Evolutionary conservation across 345 rosid genomes (phyloP).

Genomic region (Salix dunnii): DNA sequence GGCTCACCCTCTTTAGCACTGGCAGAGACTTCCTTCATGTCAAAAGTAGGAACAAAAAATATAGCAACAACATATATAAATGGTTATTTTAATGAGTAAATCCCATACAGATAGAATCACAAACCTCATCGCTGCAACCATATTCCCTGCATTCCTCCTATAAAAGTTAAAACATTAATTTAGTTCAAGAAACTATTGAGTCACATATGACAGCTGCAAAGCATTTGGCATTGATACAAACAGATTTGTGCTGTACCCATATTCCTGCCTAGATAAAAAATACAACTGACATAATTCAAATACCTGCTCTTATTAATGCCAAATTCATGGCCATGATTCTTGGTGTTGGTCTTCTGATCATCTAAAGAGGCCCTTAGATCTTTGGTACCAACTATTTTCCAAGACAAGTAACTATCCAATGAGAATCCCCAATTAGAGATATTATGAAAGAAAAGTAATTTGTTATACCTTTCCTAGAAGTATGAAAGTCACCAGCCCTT

Average conservation of each 20-base stretch:
- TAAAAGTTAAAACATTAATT: slow-evolving; percentile 2
- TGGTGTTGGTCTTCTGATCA: slow-evolving; percentile 30
- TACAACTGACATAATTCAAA: slow-evolving; percentile 1
- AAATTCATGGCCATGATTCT: slow-evolving; percentile 36
- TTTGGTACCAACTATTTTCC: slow-evolving; percentile 25
- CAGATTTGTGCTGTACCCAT: neutral
- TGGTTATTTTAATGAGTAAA: neutral
- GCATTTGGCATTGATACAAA: neutral
- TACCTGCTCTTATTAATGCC: slow-evolving; percentile 44
- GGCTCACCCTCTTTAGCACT: slow-evolving; percentile 28
- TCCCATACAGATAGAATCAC: slow-evolving; percentile 1
- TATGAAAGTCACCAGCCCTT: neutral
- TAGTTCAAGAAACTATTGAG: neutral
- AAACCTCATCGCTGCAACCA: slow-evolving; percentile 36
- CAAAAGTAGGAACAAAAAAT: slow-evolving; percentile 15
- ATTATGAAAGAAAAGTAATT: neutral
- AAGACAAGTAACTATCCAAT: slow-evolving; percentile 24
- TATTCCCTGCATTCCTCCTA: slow-evolving; percentile 26
- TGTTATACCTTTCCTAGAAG: neutral
- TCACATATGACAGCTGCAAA: neutral
- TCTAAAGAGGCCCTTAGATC: slow-evolving; percentile 20
- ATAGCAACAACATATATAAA: neutral
- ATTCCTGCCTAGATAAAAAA: slow-evolving; percentile 7
- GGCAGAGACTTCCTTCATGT: slow-evolving; percentile 56
- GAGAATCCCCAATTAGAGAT: neutral